A percentile compares a stretch with the other conserved stretches of the same genome.
Evolutionary conservation across 257 asterid genomes (phyloP).

Genomic region (Sherardia arvensis): DNA sequence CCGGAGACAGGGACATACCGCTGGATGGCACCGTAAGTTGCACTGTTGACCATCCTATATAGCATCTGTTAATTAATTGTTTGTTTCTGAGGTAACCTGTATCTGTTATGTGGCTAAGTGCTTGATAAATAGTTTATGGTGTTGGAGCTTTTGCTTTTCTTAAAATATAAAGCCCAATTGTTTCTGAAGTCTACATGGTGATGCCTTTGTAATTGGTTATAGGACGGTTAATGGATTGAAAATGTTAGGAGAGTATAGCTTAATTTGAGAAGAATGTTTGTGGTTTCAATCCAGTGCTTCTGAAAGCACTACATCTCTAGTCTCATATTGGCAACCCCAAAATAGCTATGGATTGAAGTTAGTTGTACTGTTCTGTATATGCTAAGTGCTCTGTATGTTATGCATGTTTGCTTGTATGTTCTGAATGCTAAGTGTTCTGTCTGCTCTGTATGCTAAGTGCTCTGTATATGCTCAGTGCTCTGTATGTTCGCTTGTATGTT

Average conservation of each 20-base stretch:
- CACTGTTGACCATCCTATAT: slow-evolving; percentile 14
- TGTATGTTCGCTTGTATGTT: not conserved
- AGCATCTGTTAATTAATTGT: not conserved
- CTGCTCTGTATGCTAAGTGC: no score
- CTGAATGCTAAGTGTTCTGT: no score
- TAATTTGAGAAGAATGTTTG: not conserved
- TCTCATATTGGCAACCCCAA: no score
- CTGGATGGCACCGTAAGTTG: slow-evolving; percentile 99
- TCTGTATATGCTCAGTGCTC: not conserved
- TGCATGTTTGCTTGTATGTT: no score
- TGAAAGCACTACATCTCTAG: not conserved
- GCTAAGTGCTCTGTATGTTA: no score
- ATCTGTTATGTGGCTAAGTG: not conserved
- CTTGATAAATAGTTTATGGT: not conserved
- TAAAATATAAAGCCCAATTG: not conserved
- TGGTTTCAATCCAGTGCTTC: not conserved
- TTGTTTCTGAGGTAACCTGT: not conserved
- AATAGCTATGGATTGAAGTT: not conserved
- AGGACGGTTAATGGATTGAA: not conserved
- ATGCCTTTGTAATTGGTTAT: no score
- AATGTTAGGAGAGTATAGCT: not conserved
- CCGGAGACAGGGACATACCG: slow-evolving; percentile 99
- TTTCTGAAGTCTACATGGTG: not conserved
- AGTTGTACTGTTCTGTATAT: no score
- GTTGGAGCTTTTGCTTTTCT: not conserved